Base-by-base conservation (phyloP, 768 basidiomycete species). In the Termitomyces sp. region DNA sequence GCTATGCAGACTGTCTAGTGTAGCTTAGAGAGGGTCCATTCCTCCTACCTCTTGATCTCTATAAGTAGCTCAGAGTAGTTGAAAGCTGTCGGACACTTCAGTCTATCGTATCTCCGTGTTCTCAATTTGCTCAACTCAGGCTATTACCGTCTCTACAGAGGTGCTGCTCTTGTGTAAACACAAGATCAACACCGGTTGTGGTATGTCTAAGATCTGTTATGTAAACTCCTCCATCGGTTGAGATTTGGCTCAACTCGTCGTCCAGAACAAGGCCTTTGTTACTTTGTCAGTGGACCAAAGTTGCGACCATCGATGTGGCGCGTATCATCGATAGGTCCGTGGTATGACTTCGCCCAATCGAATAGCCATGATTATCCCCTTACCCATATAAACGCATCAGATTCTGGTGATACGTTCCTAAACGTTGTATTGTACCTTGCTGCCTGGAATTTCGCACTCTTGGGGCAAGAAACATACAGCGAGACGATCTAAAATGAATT, bases 381-480 rank as follows among this genome's bases (percentile, higher is more conserved):
- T 26, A 70, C 67, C 71, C 70, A 17, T 63, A 58, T n/a, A 17
- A 21, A 23, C 21, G 3, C 11, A 15, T 30, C 11, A 33, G 10
- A 35, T 35, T 14, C 12, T 4, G 31, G 35, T 14, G 12, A 35
- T 35, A 35, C 35, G 11, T 35, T 14, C 14, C 2, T 12, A 35
- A 35, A 1, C 35, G 14, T 12, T 14, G 35, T 14, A 14, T 35
- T 35, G 11, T 35, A 14, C 35, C 12, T 35, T 10, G 63, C 45
- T 73, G 72, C 66, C n/a, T 78, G 53, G 76, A 66, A 19, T 80
- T 67, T 51, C 67, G 64, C 7, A 79, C 47, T 65, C 76, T 2
- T 57, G 66, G 0, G 75, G 76, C 8, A 56, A 66, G 73, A 3
- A 78, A 79, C 57, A 77, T 78, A 14, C 60, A 69, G 50, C 63